These are phyloP conservation scores for Isatis tinctoria DNA, from an alignment of 345 rosid genomes.

Conservation along the genomic window DNA sequence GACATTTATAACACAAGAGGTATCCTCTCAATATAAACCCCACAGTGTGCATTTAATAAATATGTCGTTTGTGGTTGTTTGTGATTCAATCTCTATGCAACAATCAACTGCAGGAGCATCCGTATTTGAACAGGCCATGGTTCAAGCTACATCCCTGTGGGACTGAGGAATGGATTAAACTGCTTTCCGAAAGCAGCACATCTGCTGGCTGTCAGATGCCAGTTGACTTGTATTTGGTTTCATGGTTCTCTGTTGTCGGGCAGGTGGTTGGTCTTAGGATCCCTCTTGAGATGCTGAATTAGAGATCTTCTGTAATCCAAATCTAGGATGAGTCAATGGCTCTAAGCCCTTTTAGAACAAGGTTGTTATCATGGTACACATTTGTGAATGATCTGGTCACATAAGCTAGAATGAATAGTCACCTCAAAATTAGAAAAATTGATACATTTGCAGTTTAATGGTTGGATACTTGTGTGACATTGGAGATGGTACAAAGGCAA, in stretches of 20 bases:
- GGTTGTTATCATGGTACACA: neutral
- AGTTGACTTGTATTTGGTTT: constrained; percentile 48
- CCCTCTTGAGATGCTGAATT: constrained; percentile 44
- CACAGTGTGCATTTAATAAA: neutral
- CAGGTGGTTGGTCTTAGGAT: constrained; percentile 64
- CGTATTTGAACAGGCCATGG: constrained; percentile 83
- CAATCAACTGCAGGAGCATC: constrained; percentile 62
- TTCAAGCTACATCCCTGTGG: constrained; percentile 93
- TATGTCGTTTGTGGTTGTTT: neutral
- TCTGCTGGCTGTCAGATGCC: constrained; percentile 15
- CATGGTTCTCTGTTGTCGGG: constrained; percentile 91
- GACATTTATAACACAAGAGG: constrained; percentile 92
- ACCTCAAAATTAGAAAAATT: neutral
- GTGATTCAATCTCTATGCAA: neutral
- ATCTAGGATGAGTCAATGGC: neutral
- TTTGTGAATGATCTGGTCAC: neutral
- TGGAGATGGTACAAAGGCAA: too few relatives aligned
- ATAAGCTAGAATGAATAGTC: neutral
- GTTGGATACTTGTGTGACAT: too few relatives aligned
- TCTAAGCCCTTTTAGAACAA: neutral
- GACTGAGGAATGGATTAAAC: constrained; percentile 74
- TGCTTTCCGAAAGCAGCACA: constrained; percentile 50
- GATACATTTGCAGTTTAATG: neutral
- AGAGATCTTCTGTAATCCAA: neutral
- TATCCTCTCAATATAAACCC: neutral